Evolutionary conservation across 768 basidiomycete genomes (phyloP).

Genomic region (Mrakia blollopis): DNA sequence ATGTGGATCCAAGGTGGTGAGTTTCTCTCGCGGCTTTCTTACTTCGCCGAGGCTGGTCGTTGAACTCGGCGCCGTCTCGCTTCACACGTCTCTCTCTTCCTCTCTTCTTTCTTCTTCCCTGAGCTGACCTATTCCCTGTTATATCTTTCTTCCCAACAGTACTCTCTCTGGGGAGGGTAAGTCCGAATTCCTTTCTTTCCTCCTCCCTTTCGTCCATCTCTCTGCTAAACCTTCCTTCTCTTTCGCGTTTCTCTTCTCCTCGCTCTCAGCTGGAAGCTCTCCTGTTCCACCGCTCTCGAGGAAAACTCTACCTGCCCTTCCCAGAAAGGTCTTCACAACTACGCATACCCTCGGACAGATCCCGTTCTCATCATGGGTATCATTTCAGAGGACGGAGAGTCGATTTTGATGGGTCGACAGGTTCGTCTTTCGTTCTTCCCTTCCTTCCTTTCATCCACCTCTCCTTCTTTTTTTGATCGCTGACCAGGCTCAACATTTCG

Average conservation of each 20-base stretch:
- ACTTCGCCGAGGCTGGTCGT: too few relatives aligned
- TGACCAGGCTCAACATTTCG: not conserved
- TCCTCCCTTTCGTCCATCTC: too few relatives aligned
- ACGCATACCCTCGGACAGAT: conserved; percentile 60
- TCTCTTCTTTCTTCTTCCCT: too few relatives aligned
- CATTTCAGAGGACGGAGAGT: conserved; percentile 71
- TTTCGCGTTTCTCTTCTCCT: not conserved
- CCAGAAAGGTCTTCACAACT: conserved; percentile 76
- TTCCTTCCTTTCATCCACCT: not conserved
- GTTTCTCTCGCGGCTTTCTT: not conserved
- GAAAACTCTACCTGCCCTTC: conserved; percentile 38
- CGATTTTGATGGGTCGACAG: conserved; percentile 79
- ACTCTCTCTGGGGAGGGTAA: conserved; percentile 29
- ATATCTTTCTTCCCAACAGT: conserved; percentile 2
- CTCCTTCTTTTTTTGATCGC: not conserved
- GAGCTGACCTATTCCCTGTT: not conserved
- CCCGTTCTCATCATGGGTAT: conserved; percentile 76
- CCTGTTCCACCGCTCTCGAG: conserved; percentile 55
- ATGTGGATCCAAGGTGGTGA: conserved; percentile 61
- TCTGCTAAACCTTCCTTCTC: not conserved
- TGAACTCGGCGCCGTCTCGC: not conserved
- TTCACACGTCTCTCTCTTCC: not conserved
- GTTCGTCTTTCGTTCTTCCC: conserved; percentile 48
- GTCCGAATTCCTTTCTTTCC: not conserved
- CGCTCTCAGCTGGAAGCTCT: conserved; percentile 69